Evolutionary conservation across 768 basidiomycete genomes (phyloP).

Genomic region (Pseudohyphozyma bogoriensis): DNA sequence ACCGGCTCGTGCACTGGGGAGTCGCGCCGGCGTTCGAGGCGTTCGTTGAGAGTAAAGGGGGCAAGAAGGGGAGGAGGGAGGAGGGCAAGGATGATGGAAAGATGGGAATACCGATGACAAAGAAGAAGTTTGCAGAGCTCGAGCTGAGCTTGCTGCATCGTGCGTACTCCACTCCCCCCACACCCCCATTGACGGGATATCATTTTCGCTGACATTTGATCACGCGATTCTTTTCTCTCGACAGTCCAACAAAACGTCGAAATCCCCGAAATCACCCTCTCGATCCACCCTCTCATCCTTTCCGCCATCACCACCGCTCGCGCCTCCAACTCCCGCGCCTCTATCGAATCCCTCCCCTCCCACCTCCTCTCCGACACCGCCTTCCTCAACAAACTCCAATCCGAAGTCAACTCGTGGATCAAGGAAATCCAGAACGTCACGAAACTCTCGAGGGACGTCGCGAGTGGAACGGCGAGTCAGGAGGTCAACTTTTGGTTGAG

Average conservation of each 20-base stretch:
- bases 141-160: slow-evolving; percentile 81
- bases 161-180: too few species aligned
- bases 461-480: slow-evolving; percentile 89
- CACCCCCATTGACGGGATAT: too few species aligned
- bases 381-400: slow-evolving; percentile 87
- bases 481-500: slow-evolving; percentile 99
- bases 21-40: slow-evolving; percentile 99
- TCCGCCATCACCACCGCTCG: slow-evolving; percentile 61
- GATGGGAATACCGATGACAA: slow-evolving; percentile 85
- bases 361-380: slow-evolving; percentile 71
- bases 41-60: slow-evolving; percentile 74
- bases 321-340: slow-evolving; percentile 43
- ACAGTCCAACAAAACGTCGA: slow-evolving; percentile 90
- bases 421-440: slow-evolving; percentile 95
- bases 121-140: slow-evolving; percentile 97
- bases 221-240: not conserved
- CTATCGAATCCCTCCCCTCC: slow-evolving; percentile 67
- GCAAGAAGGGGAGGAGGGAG: slow-evolving; percentile 36
- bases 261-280: slow-evolving; percentile 88
- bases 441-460: slow-evolving; percentile 85
- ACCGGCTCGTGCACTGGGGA: slow-evolving; percentile 86
- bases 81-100: slow-evolving; percentile 41
- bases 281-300: slow-evolving; percentile 82
- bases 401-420: slow-evolving; percentile 94
- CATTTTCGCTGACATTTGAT: not conserved